Base-by-base conservation (phyloP, 805 yeast genomes). In the Zygotorulaspora danielsina region DNA sequence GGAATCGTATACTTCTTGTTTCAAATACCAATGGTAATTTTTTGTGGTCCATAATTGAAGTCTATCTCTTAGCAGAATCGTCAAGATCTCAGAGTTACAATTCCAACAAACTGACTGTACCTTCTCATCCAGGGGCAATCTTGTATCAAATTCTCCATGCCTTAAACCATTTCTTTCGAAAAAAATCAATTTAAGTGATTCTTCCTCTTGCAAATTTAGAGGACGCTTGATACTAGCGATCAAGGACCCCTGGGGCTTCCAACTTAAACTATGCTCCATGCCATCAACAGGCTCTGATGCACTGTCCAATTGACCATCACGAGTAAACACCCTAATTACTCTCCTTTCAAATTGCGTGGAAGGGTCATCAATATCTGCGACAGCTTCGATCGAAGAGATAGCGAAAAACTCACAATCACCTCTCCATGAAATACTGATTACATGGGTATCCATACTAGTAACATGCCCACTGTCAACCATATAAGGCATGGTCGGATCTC, bases 1-100 rank as follows among this genome's bases (percentile, higher is more conserved):
- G 6, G 51, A 43, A 2, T 55, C 51, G 25, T 59, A 63, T 2
- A 89, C 63, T 54, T 84, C 94, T 61, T 84, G 94, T 55, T 93
- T 93, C 51, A 89, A 70, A 62, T 84, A 88, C 98, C 98, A 93
- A 57, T 89, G 94, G 63, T 89, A 93, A 62, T 93, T 93, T 57
- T 85, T 88, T 3, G 84, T 71, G 1, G 94, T 80, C 97, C 97
- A 93, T 17, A 93, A 63, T 57, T 84, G 94, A n/a, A 93, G 72
- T 11, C 76, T 66, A 50, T 79, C 72, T 2, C 63, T 45, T 19
- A 84, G 67, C 28, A 75, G 79, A 9, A 93, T 65, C 4, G 95
- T 85, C 39, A 93, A 67, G 1, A 84, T 70, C 49, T 88, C 95
- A 38, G 89, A 79, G 50, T 81, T 80, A 26, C 78, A 70, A 38